A percentile compares a stretch with the other conserved stretches of the same genome.
Evolutionary conservation across 1,139 yeast genomes (phyloP).

Genomic region (Magnusiomyces suaveolens): DNA sequence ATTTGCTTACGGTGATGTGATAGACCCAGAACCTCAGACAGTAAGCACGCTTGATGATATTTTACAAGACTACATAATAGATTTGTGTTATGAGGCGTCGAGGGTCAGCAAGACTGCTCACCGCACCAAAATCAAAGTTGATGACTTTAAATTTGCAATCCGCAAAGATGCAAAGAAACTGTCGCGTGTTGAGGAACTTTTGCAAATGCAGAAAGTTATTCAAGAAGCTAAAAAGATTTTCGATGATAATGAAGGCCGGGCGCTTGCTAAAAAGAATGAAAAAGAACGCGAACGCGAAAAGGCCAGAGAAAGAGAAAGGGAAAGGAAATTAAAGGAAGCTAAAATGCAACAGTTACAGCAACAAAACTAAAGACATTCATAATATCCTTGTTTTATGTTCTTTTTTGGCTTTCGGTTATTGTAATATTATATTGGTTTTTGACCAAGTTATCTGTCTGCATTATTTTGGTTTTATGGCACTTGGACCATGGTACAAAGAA

Average conservation of each 20-base stretch:
- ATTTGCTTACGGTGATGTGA: slow-evolving; percentile 80
- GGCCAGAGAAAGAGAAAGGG: slow-evolving; percentile 3
- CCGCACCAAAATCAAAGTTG: slow-evolving; percentile 68
- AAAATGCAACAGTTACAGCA: not conserved
- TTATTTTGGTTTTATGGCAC: no score
- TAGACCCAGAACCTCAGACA: slow-evolving; percentile 67
- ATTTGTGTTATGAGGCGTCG: slow-evolving; percentile 54
- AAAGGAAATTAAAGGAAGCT: not conserved
- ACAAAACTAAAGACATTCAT: not conserved
- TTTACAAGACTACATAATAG: slow-evolving; percentile 65
- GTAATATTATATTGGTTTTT: no score
- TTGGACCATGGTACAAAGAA: no score
- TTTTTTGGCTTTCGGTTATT: no score
- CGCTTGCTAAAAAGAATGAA: slow-evolving; percentile 30
- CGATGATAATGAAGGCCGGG: slow-evolving; percentile 54
- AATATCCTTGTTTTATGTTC: not conserved
- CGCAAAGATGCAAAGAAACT: slow-evolving; percentile 74
- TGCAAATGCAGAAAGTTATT: slow-evolving; percentile 64
- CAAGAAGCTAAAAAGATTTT: slow-evolving; percentile 74
- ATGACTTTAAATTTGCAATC: slow-evolving; percentile 78
- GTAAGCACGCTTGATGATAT: slow-evolving; percentile 75
- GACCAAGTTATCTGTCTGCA: no score
- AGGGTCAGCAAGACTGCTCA: slow-evolving; percentile 45
- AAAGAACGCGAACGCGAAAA: slow-evolving; percentile 3
- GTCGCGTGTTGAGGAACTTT: slow-evolving; percentile 74